Percentiles rank a stretch among this genome's conserved stretches.
Conservation (phyloP, 805 yeast species). For the Kazachstania viticola region DNA sequence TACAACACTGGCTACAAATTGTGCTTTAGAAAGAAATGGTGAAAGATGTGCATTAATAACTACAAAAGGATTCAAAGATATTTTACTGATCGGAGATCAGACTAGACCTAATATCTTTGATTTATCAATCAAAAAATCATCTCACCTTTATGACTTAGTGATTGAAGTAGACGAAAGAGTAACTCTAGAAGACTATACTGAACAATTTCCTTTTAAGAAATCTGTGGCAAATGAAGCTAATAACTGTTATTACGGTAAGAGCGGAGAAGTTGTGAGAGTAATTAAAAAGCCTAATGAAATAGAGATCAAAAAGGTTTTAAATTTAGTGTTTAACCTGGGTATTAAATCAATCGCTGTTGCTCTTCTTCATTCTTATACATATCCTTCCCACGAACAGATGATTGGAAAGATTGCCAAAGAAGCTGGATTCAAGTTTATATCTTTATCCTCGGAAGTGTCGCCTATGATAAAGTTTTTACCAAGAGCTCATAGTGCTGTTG, state of each 20-base stretch:
- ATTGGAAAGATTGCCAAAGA: constrained; percentile 49
- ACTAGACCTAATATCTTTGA: constrained; percentile 86
- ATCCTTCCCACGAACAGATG: constrained; percentile 51
- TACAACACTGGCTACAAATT: constrained; percentile 93
- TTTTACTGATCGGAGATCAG: constrained; percentile 78
- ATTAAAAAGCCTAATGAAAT: constrained; percentile 38
- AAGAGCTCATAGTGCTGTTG: constrained; percentile 66
- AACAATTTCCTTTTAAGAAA: constrained; percentile 41
- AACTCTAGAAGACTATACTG: constrained; percentile 69
- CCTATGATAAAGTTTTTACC: constrained; percentile 74
- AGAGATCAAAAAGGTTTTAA: constrained; percentile 33
- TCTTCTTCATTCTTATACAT: constrained; percentile 63
- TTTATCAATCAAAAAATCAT: constrained; percentile 60
- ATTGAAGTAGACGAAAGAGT: constrained; percentile 85
- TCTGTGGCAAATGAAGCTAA: constrained; percentile 14
- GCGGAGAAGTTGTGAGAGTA: constrained; percentile 58
- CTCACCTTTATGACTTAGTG: constrained; percentile 61
- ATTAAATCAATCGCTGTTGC: constrained; percentile 62
- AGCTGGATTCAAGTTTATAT: constrained; percentile 58
- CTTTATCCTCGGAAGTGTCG: constrained; percentile 54
- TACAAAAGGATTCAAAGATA: constrained; percentile 81
- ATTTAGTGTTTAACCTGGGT: constrained; percentile 41
- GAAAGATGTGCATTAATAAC: constrained; percentile 77
- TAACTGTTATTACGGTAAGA: constrained; percentile 41
- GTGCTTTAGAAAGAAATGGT: constrained; percentile 85